These are phyloP conservation scores for Paspalum vaginatum DNA, from an alignment of 176 grass and related monocot species.

Conservation along the genomic window DNA sequence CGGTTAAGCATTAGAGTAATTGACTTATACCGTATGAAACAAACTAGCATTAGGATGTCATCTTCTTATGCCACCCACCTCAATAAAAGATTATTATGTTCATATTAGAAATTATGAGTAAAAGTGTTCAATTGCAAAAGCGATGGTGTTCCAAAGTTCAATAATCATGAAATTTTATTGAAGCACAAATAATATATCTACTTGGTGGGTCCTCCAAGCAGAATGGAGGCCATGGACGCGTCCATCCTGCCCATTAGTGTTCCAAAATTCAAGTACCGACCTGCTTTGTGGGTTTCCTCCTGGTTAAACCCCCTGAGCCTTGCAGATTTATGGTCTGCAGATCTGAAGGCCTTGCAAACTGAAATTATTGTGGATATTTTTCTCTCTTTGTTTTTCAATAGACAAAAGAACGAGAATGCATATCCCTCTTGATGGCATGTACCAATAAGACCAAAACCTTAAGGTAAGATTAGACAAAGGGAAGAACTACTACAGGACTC, in stretches of 20 bases:
- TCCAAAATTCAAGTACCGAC: too few relatives aligned
- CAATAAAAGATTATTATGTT: conserved; percentile 16
- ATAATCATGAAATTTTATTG: not conserved
- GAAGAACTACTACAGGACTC: not conserved
- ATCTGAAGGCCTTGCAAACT: not conserved
- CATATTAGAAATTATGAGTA: conserved; percentile 25
- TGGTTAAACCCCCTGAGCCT: too few relatives aligned
- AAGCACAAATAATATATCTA: not conserved
- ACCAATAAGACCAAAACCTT: not conserved
- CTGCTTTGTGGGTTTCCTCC: too few relatives aligned
- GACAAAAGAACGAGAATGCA: not conserved
- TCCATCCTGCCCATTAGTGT: not conserved
- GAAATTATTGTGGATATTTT: not conserved
- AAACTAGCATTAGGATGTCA: conserved; percentile 16
- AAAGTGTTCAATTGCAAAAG: not conserved
- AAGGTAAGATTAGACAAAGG: not conserved
- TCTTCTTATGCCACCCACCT: conserved; percentile 10
- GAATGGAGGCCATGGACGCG: not conserved
- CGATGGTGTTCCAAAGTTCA: not conserved
- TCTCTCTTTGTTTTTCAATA: not conserved
- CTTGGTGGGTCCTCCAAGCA: not conserved
- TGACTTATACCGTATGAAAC: conserved; percentile 30
- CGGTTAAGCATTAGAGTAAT: conserved; percentile 28
- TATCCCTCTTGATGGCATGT: not conserved
- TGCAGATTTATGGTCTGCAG: not conserved